These are phyloP conservation scores for Botrytis galanthina DNA, from an alignment of 2,329 filamentous ascomycete genomes.

Conservation along the genomic window DNA sequence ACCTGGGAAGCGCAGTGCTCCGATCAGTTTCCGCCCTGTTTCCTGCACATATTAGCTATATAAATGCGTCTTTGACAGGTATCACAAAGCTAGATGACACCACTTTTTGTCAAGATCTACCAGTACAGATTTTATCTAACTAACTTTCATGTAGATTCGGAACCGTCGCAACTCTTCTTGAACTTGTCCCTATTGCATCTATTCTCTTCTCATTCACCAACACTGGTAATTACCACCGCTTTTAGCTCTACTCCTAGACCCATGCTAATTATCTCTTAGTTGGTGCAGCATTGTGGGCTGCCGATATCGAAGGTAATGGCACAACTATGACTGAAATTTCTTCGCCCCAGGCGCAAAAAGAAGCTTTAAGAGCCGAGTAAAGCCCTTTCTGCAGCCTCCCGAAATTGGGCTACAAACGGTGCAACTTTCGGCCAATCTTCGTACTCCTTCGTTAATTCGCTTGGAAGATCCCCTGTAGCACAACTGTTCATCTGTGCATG, in stretches of 20 bases:
- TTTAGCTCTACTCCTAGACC: neutral
- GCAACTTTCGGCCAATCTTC: slow-evolving; percentile 7
- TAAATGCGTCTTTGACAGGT: slow-evolving; percentile 18
- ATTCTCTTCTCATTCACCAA: slow-evolving; percentile 90
- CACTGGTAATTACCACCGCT: slow-evolving; percentile 50
- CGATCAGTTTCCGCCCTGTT: neutral
- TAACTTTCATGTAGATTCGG: slow-evolving; percentile 61
- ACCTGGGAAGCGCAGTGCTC: neutral
- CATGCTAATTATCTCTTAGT: slow-evolving; percentile 48
- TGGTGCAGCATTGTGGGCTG: slow-evolving; percentile 91
- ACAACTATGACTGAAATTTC: slow-evolving; percentile 35
- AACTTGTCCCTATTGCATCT: slow-evolving; percentile 79
- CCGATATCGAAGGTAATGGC: slow-evolving; percentile 64
- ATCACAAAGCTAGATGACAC: neutral
- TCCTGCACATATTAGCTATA: neutral
- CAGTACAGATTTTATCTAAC: neutral
- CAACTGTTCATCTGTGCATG: neutral
- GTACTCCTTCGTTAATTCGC: neutral
- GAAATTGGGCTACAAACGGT: slow-evolving; percentile 22
- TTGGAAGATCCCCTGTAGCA: slow-evolving; percentile 7
- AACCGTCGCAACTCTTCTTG: slow-evolving; percentile 71
- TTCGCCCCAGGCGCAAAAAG: slow-evolving; percentile 23
- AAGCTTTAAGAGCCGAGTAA: slow-evolving; percentile 28
- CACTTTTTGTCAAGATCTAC: neutral
- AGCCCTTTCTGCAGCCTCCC: slow-evolving; percentile 26